Evolutionary conservation across 768 basidiomycete species (phyloP), one percentile per base, ranked within the genome.

Genomic region (Boletus subparvulus): DNA sequence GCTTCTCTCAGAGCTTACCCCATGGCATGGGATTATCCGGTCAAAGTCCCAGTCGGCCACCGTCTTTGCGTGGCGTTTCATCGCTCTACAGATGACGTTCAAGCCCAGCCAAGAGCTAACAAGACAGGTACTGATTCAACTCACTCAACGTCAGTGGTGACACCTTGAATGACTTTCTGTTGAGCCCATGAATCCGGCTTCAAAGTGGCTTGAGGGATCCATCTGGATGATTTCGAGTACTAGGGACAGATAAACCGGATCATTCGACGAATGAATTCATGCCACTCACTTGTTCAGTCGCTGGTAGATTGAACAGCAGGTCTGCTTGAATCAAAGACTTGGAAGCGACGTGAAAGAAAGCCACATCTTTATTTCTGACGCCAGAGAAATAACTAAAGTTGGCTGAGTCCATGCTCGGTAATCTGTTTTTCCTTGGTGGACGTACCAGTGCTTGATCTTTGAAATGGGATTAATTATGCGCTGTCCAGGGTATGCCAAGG

Each of bases 241-340:
- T 78, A 41, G 45, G 9, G 4, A 33, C 14, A 11, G 26, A 46
- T 52, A 33, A 39, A 32, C 30, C 40, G 2, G 21, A 49, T 14
- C 1, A 35, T 17, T 11, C 11, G 12, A 46, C 28, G 6, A 21
- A 45, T 9, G 6, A 50, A 28, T 7, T 7, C 33, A 6, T 32
- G 12, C 2, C n/a, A 50, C 69, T 49, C 32, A 84, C 85, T 74
- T 94, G 92, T 71, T 95, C 92, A 3, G 69, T 85, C 5, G 83
- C 75, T 1, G 92, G 91, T 13, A 95, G 75, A 73, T 94, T 94
- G 75, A 92, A 83, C 3, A 95, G 69, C 43, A 95, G 75, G 69
- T 97, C 94, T 3, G 90, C 94, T 69, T 88, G 78, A 45, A 95
- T 80, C 44, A 95, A 74, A 0, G 86, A 83, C 68, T 84, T 88